These are phyloP conservation scores for Tarenaya hassleriana DNA, from an alignment of 345 rosid species.

Conservation along the genomic window DNA sequence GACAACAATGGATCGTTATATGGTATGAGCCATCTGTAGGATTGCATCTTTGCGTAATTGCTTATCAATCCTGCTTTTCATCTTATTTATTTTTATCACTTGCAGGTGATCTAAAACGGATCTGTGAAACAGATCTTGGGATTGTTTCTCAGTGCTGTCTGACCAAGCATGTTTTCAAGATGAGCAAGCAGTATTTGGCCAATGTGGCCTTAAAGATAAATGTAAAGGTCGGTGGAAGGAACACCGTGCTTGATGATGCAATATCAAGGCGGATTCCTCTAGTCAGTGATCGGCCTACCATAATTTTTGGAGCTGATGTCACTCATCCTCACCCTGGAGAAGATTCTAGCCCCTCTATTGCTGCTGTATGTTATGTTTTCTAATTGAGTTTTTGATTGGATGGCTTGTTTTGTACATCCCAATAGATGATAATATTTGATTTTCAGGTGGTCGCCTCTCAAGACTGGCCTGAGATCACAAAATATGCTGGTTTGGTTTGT, in stretches of 20 bases:
- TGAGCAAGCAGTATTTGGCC: constrained; percentile 89
- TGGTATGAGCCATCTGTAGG: constrained; percentile 39
- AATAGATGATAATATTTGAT: constrained; percentile 4
- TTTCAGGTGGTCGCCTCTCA: constrained; percentile 95
- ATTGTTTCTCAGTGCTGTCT: constrained; percentile 95
- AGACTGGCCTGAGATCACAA: constrained; percentile 98
- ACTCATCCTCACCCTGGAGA: constrained; percentile 99
- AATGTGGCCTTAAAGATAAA: constrained; percentile 92
- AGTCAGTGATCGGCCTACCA: constrained; percentile 92
- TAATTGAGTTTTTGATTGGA: not conserved
- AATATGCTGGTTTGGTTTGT: constrained; percentile 93
- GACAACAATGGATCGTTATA: constrained; percentile 97
- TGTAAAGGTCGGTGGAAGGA: constrained; percentile 98
- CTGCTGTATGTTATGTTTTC: constrained; percentile 49
- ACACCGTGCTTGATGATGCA: constrained; percentile 94
- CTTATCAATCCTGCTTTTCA: not conserved
- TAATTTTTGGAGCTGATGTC: constrained; percentile 99
- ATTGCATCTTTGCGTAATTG: not conserved
- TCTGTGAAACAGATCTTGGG: constrained; percentile 97
- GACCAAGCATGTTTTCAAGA: constrained; percentile 77
- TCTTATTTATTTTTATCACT: constrained; percentile 7
- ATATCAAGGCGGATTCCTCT: constrained; percentile 86
- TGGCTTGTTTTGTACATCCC: not conserved
- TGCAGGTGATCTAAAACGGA: constrained; percentile 91
- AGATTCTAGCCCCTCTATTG: constrained; percentile 99